Percentiles rank a stretch among this genome's conserved stretches.
Conservation (phyloP, 345 rosid genomes). For the Lenwebbia sp. region DNA sequence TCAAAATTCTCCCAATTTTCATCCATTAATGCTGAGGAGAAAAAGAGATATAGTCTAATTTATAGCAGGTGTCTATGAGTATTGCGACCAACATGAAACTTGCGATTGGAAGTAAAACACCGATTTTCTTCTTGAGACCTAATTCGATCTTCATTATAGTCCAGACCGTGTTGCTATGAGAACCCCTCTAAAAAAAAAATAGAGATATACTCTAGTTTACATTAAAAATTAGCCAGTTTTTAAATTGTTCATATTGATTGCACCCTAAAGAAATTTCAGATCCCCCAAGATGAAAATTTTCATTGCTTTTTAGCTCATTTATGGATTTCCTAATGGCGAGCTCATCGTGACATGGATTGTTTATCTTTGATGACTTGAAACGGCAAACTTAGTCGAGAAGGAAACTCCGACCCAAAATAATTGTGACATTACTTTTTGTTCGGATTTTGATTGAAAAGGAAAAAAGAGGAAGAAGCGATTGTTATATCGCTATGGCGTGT, state of each 20-base stretch:
- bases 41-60: no score
- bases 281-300: not conserved
- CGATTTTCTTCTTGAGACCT: no score
- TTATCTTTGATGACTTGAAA: not conserved
- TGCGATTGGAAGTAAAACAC: no score
- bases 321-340: not conserved
- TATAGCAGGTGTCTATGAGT: no score
- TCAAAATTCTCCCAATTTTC: no score
- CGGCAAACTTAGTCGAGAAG: not conserved
- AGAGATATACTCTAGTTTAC: not conserved
- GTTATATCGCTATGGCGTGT: fast-evolving
- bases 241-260: not conserved
- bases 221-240: not conserved
- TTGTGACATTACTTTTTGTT: no score
- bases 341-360: not conserved
- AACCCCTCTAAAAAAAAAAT: not conserved
- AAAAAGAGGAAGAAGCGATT: not conserved
- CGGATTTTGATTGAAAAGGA: not conserved
- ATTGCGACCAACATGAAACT: no score
- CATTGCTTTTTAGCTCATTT: not conserved
- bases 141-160: no score
- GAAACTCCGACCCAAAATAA: not conserved
- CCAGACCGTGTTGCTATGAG: no score
- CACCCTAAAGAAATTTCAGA: not conserved
- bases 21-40: no score